Evolutionary conservation across 2,329 filamentous ascomycete species (phyloP), one percentile per base, ranked within the genome.

Genomic region (Lizonia empirigonia): DNA sequence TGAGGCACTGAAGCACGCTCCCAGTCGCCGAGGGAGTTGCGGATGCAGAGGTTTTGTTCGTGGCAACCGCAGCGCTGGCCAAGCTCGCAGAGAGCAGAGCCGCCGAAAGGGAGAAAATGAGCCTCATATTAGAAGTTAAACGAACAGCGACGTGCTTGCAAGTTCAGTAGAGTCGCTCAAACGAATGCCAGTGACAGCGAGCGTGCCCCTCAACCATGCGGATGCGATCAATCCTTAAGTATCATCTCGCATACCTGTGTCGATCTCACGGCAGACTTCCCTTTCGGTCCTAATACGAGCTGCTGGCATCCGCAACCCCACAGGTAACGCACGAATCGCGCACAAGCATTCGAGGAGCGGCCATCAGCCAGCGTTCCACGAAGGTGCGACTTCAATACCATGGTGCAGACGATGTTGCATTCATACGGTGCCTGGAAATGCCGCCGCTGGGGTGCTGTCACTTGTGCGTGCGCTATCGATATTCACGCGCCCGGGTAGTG

Each of bases 41-140:
- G 15, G 60, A 54, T 19, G 58, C 58, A 30, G 61, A 44, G n/a
- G 52, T 42, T 29, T 40, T 58, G 39, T 78, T 72, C 16, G 69
- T 59, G 1, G 75, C 77, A 12, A 74, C 62, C 13, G 55, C 61
- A n/a, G 59, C 58, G 16, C 58, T 50, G 22, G 57, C 58, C 30
- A 60, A 27, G 45, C 53, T 54, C 7, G 60, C 41, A n/a, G 64
- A 63, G 24, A 66, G 49, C 26, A 63, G 26, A 15, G 56, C 57
- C 26, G 59, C 55, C 8, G 61, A 53, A 8, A 66, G 42, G 4
- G 55, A 58, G 32, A 57, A 34, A 15, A 66, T 24, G 16, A 63
- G 53, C 56, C 55, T 64, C 63, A 66, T 65, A 12, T 13, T 19
- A 10, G n/a, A 7, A 36, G 7, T n/a, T 7, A 15, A 34, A 18